These are phyloP conservation scores for Coemansia reversa DNA, from an alignment of 192 early-diverging fungal genomes.

Conservation along the genomic window DNA sequence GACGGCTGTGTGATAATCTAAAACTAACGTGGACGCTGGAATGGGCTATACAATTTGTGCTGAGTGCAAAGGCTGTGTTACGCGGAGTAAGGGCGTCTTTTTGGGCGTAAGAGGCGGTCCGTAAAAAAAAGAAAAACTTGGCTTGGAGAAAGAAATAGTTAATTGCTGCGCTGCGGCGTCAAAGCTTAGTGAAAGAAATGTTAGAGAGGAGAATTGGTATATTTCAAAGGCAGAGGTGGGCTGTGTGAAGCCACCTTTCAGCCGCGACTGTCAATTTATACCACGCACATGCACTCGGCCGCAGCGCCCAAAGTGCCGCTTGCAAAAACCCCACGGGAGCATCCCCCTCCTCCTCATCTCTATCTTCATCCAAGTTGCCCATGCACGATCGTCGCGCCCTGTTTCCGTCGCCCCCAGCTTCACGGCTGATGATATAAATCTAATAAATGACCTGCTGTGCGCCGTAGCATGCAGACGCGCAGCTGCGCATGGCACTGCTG, in stretches of 20 bases:
- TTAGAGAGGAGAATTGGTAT: neutral
- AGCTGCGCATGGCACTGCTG: constrained; percentile 13
- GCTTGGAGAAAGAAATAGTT: neutral
- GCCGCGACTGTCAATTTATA: neutral
- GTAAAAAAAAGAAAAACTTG: neutral
- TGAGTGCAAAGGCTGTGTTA: neutral
- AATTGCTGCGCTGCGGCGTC: neutral
- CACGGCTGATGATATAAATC: constrained; percentile 20
- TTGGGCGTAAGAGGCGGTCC: neutral
- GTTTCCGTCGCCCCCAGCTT: constrained; percentile 1
- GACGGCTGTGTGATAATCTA: neutral
- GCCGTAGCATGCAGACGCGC: constrained; percentile 24
- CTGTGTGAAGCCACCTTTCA: neutral
- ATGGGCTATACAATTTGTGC: neutral
- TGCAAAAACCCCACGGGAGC: neutral
- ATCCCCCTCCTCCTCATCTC: neutral
- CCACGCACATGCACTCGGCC: neutral
- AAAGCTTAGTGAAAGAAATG: neutral
- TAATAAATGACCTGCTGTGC: constrained; percentile 19
- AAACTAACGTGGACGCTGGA: neutral
- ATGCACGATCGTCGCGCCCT: neutral
- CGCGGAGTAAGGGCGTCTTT: neutral
- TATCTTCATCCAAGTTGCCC: neutral
- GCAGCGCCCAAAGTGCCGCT: neutral
- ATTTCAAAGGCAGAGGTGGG: neutral